phyloP scores from a whole-genome alignment of 352 stramenopile genomes.

The Phytopythium mirpurense region DNA sequence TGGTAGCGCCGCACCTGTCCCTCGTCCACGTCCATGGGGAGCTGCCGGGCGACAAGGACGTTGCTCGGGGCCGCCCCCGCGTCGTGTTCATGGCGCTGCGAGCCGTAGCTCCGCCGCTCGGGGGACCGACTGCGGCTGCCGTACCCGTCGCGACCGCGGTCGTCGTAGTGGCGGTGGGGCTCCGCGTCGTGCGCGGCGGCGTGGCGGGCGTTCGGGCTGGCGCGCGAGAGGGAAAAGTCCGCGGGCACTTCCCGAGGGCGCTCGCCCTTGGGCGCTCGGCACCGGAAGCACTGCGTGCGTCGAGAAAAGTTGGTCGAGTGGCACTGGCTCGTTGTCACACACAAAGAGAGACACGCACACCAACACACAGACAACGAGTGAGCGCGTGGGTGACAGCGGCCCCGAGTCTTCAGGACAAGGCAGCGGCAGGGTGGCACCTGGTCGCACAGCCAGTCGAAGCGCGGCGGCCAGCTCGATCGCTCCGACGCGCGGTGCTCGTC shows the following conservation, averaged over 20 bases:
- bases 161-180: not conserved
- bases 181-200: not conserved
- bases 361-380: not conserved
- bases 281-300: slow-evolving; percentile 68
- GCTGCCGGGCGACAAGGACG: slow-evolving; percentile 63
- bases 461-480: slow-evolving; percentile 11
- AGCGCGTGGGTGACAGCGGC: too few species aligned
- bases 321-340: slow-evolving; percentile 50
- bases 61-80: slow-evolving; percentile 23
- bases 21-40: slow-evolving; percentile 72
- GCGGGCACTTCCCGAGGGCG: slow-evolving; percentile 30
- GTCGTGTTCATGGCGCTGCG: not conserved
- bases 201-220: too few species aligned
- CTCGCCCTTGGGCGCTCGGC: slow-evolving; percentile 31
- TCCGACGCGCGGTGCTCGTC: slow-evolving; percentile 10
- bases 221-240: not conserved
- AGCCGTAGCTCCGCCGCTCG: slow-evolving; percentile 9
- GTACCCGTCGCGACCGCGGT: not conserved
- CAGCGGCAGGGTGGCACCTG: slow-evolving; percentile 24
- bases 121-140: not conserved
- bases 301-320: slow-evolving; percentile 69
- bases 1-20: slow-evolving; percentile 40
- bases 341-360: too few species aligned
- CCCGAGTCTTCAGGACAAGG: too few species aligned
- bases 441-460: slow-evolving; percentile 67